Base-by-base conservation (phyloP, 768 basidiomycete species). In the Mycena alexandri region DNA sequence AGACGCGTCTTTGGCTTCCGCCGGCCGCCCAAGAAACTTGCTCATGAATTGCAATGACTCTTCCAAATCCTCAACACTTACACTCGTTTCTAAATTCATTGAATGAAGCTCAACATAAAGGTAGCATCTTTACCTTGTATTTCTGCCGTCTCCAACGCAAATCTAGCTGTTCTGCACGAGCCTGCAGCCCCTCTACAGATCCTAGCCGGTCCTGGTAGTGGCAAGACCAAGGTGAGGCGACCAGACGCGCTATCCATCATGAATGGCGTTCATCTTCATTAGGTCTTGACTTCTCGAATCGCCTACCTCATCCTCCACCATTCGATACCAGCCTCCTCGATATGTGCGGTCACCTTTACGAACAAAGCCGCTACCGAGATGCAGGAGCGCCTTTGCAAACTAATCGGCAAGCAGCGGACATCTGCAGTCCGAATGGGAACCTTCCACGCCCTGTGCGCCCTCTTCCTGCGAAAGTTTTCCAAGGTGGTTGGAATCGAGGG, bases 341-440 rank as follows among this genome's bases (percentile, higher is more conserved):
- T 93, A 77, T 91, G 90, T 72, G 90, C 91, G 3, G 92, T 96
- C 13, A 97, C 86, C 8, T 97, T 96, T 76, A 95, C 94, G 12
- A 95, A 95, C 80, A 94, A 94, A 77, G 94, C 94, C 17, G 93
- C 94, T 1, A 90, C 88, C 66, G 95, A 96, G 80, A 95, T 96
- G 93, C 84, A 87, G 58, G 83, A 87, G 56, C 84, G 95, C 5
- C 80, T 97, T 34, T 78, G 79, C 21, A 86, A 85, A 66, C 78
- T 95, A 4, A 83, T 97, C 41, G 94, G 94, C 5, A 84, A 87
- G 43, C 76, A 85, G 29, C 74, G 73, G 3, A 90, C 89, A 0
- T 78, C 80, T 13, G 79, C 83, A 43, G 81, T 96, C 24, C 83
- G 82, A 69, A 81, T 87, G 89, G 93, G 93, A 8, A 94, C 93